Evolutionary conservation across 352 stramenopile genomes (phyloP), one percentile per base, ranked within the genome.

Genomic region (Pythium scleroteichum): DNA sequence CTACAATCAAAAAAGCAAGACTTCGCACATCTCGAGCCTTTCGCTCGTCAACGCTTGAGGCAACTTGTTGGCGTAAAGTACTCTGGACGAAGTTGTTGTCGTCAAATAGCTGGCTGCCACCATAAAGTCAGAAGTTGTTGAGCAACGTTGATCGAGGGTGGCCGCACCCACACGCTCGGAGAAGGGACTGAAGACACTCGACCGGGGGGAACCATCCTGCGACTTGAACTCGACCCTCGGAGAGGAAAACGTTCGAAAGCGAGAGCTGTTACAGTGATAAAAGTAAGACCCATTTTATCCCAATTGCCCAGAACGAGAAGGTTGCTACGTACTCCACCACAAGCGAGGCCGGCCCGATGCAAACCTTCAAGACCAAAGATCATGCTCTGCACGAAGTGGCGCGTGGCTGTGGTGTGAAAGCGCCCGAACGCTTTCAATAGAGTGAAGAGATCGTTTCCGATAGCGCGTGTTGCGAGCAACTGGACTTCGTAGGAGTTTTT

Each of bases 1-100:
- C 80, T 7, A 75, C 40, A 57, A 87, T 71, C 23, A 90, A 57
- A 41, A 85, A 87, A 2, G 78, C 80, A 13, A 90, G 60, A 32
- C 76, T 85, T 27, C 76, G 67, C 2, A 83, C 26, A 47, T 89
- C 79, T 44, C 81, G 77, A 12, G 57, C 27, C 17, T 73, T 53
- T 4, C 72, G 55, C 29, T 67, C 52, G 9, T 64, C 1, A 2
- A 44, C 9, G 0, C 19, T 17, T 0, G 45, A 62, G 60, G 27
- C 27, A 24, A 26, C 68, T 46, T 51, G 72, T 50, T 59, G 64
- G 2, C 55, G 62, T 7, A 82, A 54, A 23, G 68, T 56, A 6
- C 71, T 68, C 2, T 68, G 70, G n/a, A 47, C 53, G 35, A 75
- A 59, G 38, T 69, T 53, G 5, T 73, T 52, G 47, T 79, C 62